A percentile compares a stretch with the other conserved stretches of the same genome.
phyloP scores from a whole-genome alignment of 257 asterid genomes.

The Ballota nigra region DNA sequence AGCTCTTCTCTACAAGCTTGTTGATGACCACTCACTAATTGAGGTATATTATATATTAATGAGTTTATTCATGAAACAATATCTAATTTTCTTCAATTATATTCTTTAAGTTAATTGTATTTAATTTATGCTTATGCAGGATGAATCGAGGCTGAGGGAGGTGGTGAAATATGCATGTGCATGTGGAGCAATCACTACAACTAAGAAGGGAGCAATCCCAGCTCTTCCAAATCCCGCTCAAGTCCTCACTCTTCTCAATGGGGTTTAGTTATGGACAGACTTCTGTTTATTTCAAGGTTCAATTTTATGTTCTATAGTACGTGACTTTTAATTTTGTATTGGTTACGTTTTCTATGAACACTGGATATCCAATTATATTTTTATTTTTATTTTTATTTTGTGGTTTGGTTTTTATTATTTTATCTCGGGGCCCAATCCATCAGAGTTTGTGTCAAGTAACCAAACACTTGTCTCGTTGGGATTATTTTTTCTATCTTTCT shows the following conservation, averaged over 20 bases:
- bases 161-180: slow-evolving; percentile 72
- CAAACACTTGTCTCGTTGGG: too few species aligned
- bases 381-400: too few species aligned
- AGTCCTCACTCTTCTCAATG: slow-evolving; percentile 36
- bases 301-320: background rate
- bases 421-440: too few species aligned
- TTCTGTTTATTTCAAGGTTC: background rate
- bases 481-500: too few species aligned
- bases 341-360: too few species aligned
- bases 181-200: slow-evolving; percentile 92
- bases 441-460: too few species aligned
- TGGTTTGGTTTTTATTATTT: too few species aligned
- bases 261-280: background rate
- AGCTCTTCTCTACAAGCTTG: slow-evolving; percentile 43
- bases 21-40: slow-evolving; percentile 38
- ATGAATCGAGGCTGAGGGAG: slow-evolving; percentile 62
- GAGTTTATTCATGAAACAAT: background rate
- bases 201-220: slow-evolving; percentile 94
- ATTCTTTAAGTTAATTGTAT: background rate
- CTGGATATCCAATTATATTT: too few species aligned
- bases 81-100: background rate
- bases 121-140: slow-evolving; percentile 34
- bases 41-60: slow-evolving; percentile 18
- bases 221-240: slow-evolving; percentile 72
- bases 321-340: too few species aligned